Base-by-base conservation (phyloP, 768 basidiomycete genomes). In the Amylocystis lapponica region DNA sequence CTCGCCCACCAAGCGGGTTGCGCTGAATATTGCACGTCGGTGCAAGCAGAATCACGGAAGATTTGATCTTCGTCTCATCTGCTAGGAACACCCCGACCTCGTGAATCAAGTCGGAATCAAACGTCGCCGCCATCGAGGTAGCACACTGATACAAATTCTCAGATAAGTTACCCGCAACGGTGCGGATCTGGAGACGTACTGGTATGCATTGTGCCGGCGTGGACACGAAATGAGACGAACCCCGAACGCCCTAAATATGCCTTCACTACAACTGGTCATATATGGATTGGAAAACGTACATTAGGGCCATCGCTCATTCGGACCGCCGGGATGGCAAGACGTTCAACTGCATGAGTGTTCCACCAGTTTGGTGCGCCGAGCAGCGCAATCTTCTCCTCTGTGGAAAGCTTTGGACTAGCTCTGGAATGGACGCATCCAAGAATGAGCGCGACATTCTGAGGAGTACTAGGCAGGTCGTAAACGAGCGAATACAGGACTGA, bases 21-120 rank as follows among this genome's bases (percentile, higher is more conserved):
- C 85, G 72, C 56, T 81, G 82, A 30, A 84, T 86, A 57, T 86
- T 87, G 64, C 82, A 82, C 0, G 85, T 87, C 8, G 83, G 85
- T 2, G 81, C 83, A 22, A 86, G 70, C 12, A 86, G 65, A 27
- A 83, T 66, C 27, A 78, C 74, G 1, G 78, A 75, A 4, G 79
- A 78, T 55, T 82, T 82, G 51, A 72, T 64, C 52, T 84, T 83
- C 21, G 81, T 69, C 59, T 86, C 83, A 45, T 74, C 66, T 0
- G 70, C 84, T 36, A 88, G 67, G 41, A 83, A 78, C 16, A 57
- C 60, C 25, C 83, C 84, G 27, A 76, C 75, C 36, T 74, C 53
- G 25, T 65, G 58, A 30, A 83, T 62, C 33, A 85, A 66, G 5
- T 78, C 73, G 16, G 68, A 62, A 57, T 86, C 79, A 61, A 85